Base-by-base conservation (phyloP, 441 rosid species). In the Codiaeum variegatum region DNA sequence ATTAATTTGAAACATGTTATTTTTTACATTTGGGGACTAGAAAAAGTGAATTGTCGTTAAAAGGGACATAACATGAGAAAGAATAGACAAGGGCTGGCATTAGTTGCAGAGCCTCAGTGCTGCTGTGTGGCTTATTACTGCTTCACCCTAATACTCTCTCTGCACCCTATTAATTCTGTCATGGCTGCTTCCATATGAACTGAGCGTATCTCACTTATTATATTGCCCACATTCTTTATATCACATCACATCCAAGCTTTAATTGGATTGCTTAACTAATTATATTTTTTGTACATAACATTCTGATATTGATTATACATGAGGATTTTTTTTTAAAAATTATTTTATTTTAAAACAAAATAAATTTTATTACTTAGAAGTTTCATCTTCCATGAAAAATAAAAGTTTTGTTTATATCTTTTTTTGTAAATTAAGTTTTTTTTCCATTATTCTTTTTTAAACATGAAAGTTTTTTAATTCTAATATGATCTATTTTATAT, bases 41-140 rank as follows among this genome's bases (percentile, higher is more conserved):
- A 66, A 81, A 81, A 74, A 62, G 52, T 47, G 52, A 38, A n/a
- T 13, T 21, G 60, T 46, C 67, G 62, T 72, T 66, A 69, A 79
- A 79, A 81, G 80, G 60, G 87, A 68, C 81, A 55, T 71, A 75
- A 73, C 82, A 77, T 46, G 80, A 75, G 70, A 75, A 79, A 66
- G 72, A 81, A 73, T 47, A 70, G 85, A 79, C 82, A 81, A 62
- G 36, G 68, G 5, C 19, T 32, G 56, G 24, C 56, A 38, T 46
- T 42, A 9, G 58, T 61, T 55, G 49, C 78, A 61, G 80, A 66
- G 46, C 36, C 65, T 76, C 68, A 71, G 73, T 38, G 63, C 70
- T 18, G 70, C 76, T 51, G 68, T 40, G 44, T 40, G 8, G 44
- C 44, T 40, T 40, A 40, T 40, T 40, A 40, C 44, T 40, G 44